These are phyloP conservation scores for Acanthamoeba quina DNA, from an alignment of 208 protist species.

Conservation along the genomic window DNA sequence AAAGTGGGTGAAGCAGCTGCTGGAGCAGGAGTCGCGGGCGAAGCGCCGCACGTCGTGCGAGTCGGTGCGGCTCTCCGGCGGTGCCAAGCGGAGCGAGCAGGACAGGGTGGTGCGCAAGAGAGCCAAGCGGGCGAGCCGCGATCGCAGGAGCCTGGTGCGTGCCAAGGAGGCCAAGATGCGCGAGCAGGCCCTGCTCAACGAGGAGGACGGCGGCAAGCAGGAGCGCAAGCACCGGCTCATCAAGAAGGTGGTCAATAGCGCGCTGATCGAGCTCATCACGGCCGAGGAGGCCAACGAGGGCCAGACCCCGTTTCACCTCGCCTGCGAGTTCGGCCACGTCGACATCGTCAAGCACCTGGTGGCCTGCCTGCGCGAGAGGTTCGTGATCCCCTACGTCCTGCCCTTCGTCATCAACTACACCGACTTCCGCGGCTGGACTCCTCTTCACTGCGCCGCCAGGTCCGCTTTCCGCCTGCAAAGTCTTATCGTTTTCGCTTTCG, in stretches of 20 bases:
- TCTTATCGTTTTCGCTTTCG: too few relatives aligned
- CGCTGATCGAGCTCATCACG: neutral
- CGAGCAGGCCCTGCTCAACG: neutral
- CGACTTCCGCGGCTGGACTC: neutral
- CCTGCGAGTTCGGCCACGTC: slow-evolving; percentile 2
- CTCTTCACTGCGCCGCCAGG: neutral
- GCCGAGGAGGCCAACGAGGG: slow-evolving; percentile 5
- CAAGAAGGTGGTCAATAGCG: neutral
- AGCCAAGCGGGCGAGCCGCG: neutral
- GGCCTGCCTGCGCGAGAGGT: neutral
- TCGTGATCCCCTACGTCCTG: neutral
- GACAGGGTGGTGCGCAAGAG: neutral
- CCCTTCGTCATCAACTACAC: slow-evolving; percentile 4
- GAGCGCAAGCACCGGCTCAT: neutral
- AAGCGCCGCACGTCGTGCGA: neutral
- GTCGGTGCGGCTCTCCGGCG: neutral
- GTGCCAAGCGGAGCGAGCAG: neutral
- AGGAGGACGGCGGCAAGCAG: neutral
- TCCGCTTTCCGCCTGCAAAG: neutral
- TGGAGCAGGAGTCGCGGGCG: neutral
- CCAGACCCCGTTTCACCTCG: neutral
- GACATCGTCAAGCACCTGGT: neutral
- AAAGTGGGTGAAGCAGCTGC: neutral
- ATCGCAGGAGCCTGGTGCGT: neutral
- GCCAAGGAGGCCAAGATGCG: slow-evolving; percentile 3